These are phyloP conservation scores for Geotrichum siamense DNA, from an alignment of 1,139 yeast species.

Conservation along the genomic window DNA sequence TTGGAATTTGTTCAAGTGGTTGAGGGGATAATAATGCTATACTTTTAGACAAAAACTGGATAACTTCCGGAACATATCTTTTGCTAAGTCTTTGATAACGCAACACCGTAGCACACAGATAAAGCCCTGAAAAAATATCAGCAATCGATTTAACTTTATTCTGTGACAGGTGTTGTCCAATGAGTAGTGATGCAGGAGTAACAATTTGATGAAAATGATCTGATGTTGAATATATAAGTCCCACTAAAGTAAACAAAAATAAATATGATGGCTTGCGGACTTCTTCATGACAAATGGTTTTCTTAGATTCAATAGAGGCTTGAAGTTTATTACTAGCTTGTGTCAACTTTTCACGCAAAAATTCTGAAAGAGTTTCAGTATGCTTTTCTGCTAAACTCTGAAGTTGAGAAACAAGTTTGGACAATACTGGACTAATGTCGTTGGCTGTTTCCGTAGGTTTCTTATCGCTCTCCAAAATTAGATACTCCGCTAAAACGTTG, in stretches of 20 bases:
- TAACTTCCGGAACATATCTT: slow-evolving; percentile 74
- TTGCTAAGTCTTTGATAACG: slow-evolving; percentile 74
- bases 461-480: slow-evolving; percentile 45
- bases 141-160: slow-evolving; percentile 37
- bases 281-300: neutral
- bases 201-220: slow-evolving; percentile 91
- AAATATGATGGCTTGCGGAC: slow-evolving; percentile 42
- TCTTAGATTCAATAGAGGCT: slow-evolving; percentile 12
- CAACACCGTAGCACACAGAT: slow-evolving; percentile 55
- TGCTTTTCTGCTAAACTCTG: slow-evolving; percentile 59
- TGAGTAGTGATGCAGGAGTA: slow-evolving; percentile 70
- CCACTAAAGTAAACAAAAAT: slow-evolving; percentile 61
- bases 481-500: slow-evolving; percentile 56
- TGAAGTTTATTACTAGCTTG: slow-evolving; percentile 12
- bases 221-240: slow-evolving; percentile 80
- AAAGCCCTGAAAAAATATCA: slow-evolving; percentile 47
- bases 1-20: slow-evolving; percentile 12
- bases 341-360: slow-evolving; percentile 42
- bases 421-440: slow-evolving; percentile 35
- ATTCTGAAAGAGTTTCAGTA: slow-evolving; percentile 55
- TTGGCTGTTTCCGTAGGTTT: slow-evolving; percentile 23
- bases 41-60: slow-evolving; percentile 45
- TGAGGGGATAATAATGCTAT: slow-evolving; percentile 17
- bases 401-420: slow-evolving; percentile 45
- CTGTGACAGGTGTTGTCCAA: slow-evolving; percentile 62